phyloP scores from a whole-genome alignment of 2,329 filamentous ascomycete genomes.

The Raffaelea albimanens region DNA sequence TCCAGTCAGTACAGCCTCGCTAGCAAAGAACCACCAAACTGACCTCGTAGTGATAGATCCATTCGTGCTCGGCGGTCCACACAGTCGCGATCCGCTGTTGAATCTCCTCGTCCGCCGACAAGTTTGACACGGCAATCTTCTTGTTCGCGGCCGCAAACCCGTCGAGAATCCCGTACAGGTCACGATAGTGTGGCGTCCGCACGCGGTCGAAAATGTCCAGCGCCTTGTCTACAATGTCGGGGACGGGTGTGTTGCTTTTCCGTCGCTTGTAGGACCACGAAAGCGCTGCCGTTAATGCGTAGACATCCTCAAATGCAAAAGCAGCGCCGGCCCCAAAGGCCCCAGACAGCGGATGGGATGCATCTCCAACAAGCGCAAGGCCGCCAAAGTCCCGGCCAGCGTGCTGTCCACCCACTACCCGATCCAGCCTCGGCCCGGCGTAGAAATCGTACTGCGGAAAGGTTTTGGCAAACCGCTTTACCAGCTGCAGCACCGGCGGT shows the following conservation, averaged over 20 bases:
- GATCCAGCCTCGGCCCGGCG: slow-evolving; percentile 5
- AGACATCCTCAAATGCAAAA: not conserved
- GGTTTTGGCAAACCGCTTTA: not conserved
- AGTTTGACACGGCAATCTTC: not conserved
- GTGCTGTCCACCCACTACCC: slow-evolving; percentile 4
- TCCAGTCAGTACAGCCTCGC: not conserved
- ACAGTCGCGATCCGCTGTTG: not conserved
- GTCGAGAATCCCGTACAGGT: not conserved
- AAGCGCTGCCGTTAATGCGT: not conserved
- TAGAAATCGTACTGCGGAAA: slow-evolving; percentile 7
- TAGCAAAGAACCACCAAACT: not conserved
- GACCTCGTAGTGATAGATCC: not conserved
- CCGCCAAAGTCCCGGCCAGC: not conserved
- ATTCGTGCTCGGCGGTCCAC: not conserved
- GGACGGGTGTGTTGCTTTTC: not conserved
- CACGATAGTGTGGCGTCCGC: not conserved
- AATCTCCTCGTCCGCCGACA: not conserved
- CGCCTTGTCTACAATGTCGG: not conserved
- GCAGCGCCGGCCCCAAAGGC: not conserved
- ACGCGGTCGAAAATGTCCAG: not conserved
- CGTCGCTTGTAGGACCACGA: not conserved
- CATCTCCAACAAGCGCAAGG: not conserved
- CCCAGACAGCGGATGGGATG: not conserved
- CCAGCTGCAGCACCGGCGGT: not conserved
- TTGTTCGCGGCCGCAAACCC: not conserved